These are phyloP conservation scores for Rugonectria rugulosa DNA, from an alignment of 2,329 filamentous ascomycete species.

Conservation along the genomic window DNA sequence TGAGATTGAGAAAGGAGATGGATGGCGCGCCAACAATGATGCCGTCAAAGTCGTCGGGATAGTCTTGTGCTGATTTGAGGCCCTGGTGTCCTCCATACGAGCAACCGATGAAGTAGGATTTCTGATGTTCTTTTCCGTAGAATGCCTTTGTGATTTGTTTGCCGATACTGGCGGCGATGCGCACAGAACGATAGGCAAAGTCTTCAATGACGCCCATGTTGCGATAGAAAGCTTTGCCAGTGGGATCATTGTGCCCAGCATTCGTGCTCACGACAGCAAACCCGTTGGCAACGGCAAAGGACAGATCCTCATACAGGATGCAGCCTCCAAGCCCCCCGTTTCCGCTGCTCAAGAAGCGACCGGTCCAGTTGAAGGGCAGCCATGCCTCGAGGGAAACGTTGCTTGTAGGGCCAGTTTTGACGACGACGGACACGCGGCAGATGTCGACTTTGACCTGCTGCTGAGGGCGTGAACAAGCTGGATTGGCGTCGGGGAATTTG, in stretches of 20 bases:
- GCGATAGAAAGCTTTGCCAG: constrained; percentile 38
- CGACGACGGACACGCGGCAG: constrained; percentile 1
- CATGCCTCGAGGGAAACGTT: constrained; percentile 51
- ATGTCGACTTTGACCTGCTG: not conserved
- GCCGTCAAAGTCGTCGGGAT: constrained; percentile 64
- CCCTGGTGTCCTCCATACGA: constrained; percentile 68
- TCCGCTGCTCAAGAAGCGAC: constrained; percentile 55
- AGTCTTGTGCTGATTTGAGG: constrained; percentile 59
- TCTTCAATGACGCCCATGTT: constrained; percentile 47
- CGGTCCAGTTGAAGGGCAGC: constrained; percentile 54
- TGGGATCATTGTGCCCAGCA: constrained; percentile 55
- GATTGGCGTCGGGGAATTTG: not conserved
- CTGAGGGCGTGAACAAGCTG: not conserved
- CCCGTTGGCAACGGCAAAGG: constrained; percentile 49
- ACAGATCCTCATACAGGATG: constrained; percentile 54
- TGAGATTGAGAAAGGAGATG: constrained; percentile 53
- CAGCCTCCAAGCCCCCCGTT: constrained; percentile 57
- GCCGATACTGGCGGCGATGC: constrained; percentile 23
- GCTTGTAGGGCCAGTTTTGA: constrained; percentile 1
- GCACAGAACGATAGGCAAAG: constrained; percentile 40
- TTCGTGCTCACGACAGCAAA: constrained; percentile 57
- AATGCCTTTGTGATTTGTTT: constrained; percentile 30
- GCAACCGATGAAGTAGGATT: constrained; percentile 65
- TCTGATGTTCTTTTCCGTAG: constrained; percentile 50
- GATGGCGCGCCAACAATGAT: constrained; percentile 55